Base-by-base conservation (phyloP, 495 filamentous ascomycete species). In the Podospora didyma region DNA sequence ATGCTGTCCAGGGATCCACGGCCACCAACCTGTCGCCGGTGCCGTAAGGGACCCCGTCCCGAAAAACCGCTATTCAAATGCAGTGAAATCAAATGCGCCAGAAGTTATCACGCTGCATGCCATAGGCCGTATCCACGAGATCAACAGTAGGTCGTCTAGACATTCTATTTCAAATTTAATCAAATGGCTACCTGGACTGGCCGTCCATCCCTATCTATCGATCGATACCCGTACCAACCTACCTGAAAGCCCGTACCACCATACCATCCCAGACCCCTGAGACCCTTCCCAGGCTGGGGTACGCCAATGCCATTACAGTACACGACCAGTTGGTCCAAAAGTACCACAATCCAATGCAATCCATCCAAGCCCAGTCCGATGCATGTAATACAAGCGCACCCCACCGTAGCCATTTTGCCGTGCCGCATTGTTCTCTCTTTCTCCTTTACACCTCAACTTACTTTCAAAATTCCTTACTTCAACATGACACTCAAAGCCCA, bases 61-160 rank as follows among this genome's bases (percentile, higher is more conserved):
- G 28, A 11, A 26, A 56, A 51, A 19, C 53, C 58, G 11, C 44
- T 60, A 7, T 52, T 56, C 23, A 51, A 34, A 55, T 62, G 60
- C 35, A 44, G 34, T 31, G 26, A 31, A 31, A 31, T 4, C 21
- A 21, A 10, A 10, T 62, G 60, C 44, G 21, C 5, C 12, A 51
- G 31, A 26, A 24, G 20, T 34, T 62, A 59, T 48, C 60, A 62
- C 49, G 23, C 56, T 4, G 41, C 46, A 51, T 62, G 60, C 34
- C 60, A 62, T 44, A 50, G 14, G 51, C 60, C 59, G 17, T 42
- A 50, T n/a, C 59, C 59, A 28, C 49, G 22, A 47, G 23, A 41
- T 5, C 39, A 7, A 14, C 10, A 16, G 39, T 42, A 42, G n/a
- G 39, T 42, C 39, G 14, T 2, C 14, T 9, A 14, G 39, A 5